These are phyloP conservation scores for Apiospora hydei DNA, from an alignment of 2,329 filamentous ascomycete species.

Conservation along the genomic window DNA sequence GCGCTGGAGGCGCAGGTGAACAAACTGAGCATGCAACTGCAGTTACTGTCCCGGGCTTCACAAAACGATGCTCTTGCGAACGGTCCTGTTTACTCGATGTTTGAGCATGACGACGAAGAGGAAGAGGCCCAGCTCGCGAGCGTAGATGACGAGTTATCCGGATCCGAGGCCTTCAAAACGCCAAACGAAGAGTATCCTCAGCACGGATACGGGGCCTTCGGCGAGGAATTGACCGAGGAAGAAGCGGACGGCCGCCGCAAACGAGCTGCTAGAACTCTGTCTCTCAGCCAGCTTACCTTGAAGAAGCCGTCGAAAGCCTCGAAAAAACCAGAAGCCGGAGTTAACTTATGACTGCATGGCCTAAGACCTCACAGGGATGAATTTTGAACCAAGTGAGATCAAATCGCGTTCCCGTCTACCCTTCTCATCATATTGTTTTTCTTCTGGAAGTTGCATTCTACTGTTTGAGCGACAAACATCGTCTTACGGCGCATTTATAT, in stretches of 20 bases:
- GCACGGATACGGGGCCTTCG: constrained; percentile 50
- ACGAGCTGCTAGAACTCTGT: constrained; percentile 69
- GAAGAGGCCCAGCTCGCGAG: constrained; percentile 41
- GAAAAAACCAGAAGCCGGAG: constrained; percentile 33
- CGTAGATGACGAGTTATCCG: constrained; percentile 37
- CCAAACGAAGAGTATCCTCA: constrained; percentile 54
- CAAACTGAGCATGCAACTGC: constrained; percentile 58
- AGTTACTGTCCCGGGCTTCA: constrained; percentile 51
- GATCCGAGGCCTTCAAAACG: constrained; percentile 59
- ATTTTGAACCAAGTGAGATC: neutral
- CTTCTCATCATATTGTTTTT: neutral
- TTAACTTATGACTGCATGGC: constrained; percentile 44
- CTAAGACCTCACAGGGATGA: constrained; percentile 27
- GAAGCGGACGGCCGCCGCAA: constrained; percentile 49
- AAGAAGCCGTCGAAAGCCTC: constrained; percentile 46
- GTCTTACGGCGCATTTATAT: neutral
- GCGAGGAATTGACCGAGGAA: constrained; percentile 50
- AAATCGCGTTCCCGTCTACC: neutral
- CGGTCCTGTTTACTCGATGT: constrained; percentile 46
- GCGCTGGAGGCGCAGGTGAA: constrained; percentile 64
- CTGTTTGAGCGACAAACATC: neutral
- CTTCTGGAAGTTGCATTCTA: neutral
- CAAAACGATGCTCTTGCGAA: constrained; percentile 45
- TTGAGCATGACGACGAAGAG: constrained; percentile 50
- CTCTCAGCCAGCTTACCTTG: constrained; percentile 66